Base-by-base conservation (phyloP, 2,329 filamentous ascomycete species). In the Penicillium occitanis region DNA sequence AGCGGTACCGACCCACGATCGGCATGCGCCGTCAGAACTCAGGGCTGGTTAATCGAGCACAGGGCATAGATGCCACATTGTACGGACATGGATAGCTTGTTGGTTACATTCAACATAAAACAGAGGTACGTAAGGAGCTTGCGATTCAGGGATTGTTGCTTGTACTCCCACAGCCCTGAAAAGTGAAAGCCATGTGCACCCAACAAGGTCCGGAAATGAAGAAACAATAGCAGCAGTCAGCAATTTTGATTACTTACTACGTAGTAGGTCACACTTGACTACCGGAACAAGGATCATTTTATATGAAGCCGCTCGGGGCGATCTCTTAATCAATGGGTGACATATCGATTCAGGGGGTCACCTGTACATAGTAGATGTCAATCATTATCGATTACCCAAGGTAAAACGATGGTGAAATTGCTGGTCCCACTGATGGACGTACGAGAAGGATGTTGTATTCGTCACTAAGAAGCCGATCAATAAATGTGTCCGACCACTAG, bases 391-490 rank as follows among this genome's bases (percentile, higher is more conserved):
- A 6, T 19, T 17, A n/a, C 25, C 28, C 13, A 17, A 17, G 10
- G 37, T 30, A 30, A 60, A 46, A 60, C 57, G 14, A 46, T 60
- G 57, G 57, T 46, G 57, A 46, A 60, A 60, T 60, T 60, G 22
- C 22, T 59, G 57, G 37, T 46, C 17, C 57, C 57, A 60, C 57
- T 42, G 57, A 44, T 60, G 40, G 37, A 44, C 57, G 58, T 57
- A 40, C 33, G 33, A 19, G 30, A 57, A 57, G 33, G 53, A 57
- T 37, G n/a, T 37, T 55, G 51, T 37, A 55, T 19, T 35, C 30
- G 30, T 55, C 30, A 57, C 33, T 37, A 14, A 25, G 33, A 7
- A 57, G 53, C 25, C 53, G 53, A 57, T 57, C 53, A 57, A 37
- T 37, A 7, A 40, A 37, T 37, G 10, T 37, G 33, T 57, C n/a